Evolutionary conservation across 2,329 filamentous ascomycete genomes (phyloP).

Genomic region (Aspergillus hortae): DNA sequence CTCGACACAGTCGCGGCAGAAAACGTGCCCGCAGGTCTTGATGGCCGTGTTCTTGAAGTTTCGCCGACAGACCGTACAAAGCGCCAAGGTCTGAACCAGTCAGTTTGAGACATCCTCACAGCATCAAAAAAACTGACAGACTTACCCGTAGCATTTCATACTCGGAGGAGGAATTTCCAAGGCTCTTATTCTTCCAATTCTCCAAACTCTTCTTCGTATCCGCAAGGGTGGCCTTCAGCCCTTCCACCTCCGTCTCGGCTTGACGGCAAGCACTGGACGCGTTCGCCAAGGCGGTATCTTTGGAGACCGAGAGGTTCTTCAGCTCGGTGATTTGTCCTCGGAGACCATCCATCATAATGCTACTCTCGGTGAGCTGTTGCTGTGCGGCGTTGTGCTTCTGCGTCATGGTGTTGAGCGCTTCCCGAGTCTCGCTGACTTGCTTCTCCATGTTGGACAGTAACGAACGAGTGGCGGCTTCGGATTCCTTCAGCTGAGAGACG

Average conservation of each 20-base stretch:
- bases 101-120: constrained; percentile 13
- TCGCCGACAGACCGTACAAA: constrained; percentile 88
- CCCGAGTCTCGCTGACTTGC: constrained; percentile 77
- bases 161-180: constrained; percentile 76
- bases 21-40: constrained; percentile 91
- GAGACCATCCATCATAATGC: constrained; percentile 66
- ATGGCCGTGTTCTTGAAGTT: constrained; percentile 93
- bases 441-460: constrained; percentile 85
- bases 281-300: constrained; percentile 65
- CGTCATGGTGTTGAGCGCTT: constrained; percentile 68
- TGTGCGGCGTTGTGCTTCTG: constrained; percentile 74
- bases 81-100: constrained; percentile 61
- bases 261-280: constrained; percentile 61
- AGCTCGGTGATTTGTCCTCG: constrained; percentile 75
- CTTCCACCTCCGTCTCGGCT: constrained; percentile 70
- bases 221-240: constrained; percentile 71
- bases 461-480: constrained; percentile 72
- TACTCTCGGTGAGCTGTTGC: constrained; percentile 65
- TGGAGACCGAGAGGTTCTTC: constrained; percentile 68
- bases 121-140: constrained; percentile 18
- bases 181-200: constrained; percentile 76
- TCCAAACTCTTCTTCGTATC: constrained; percentile 80
- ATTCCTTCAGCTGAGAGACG: constrained; percentile 86
- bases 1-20: constrained; percentile 87
- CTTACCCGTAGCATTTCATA: constrained; percentile 83